Evolutionary conservation across 2,329 filamentous ascomycete species (phyloP), one percentile per base, ranked within the genome.

Genomic region (Penicillium hesseltinei): DNA sequence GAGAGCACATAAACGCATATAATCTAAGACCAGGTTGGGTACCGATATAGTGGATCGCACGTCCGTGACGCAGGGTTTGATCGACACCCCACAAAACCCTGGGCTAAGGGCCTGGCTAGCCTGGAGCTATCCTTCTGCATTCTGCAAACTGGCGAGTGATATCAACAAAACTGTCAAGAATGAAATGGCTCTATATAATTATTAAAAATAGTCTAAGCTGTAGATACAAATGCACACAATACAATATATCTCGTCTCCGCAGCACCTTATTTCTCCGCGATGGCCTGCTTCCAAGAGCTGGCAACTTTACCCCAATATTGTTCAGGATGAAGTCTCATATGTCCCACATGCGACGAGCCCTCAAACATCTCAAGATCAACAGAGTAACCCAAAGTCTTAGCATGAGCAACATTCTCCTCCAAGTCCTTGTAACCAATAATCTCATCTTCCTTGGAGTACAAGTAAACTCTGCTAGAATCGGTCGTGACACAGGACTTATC

Each of bases 331-430:
- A 79, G 72, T 19, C 81, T 75, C 74, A 88, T 81, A 66, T 88
- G 84, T 1, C 82, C 84, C 19, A 86, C 85, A 69, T 89, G 86
- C 1, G 79, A 73, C 49, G 81, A 85, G 4, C 80, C 81, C 49
- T 84, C 78, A 60, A 88, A 88, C 31, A 80, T 65, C 56, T 83
- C 81, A 21, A 77, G 73, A 1, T 77, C 73, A 2, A 81, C 79
- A 23, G 68, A 66, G 61, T 81, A 86, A 0, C 85, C 85, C 52
- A 75, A 72, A 13, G 75, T 46, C 47, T 59, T 66, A 11, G 61
- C 65, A 33, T 49, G 25, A 6, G 65, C 65, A 42, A 63, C 65
- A 51, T 60, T 63, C n/a, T 58, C 55, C 50, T 67, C 65, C 56
- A 67, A 46, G 48, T 67, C 65, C 51, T 63, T 48, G 51, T 58